Evolutionary conservation across 169 alveolate species (phyloP).

Genomic region (Plasmodium falciparum): DNA sequence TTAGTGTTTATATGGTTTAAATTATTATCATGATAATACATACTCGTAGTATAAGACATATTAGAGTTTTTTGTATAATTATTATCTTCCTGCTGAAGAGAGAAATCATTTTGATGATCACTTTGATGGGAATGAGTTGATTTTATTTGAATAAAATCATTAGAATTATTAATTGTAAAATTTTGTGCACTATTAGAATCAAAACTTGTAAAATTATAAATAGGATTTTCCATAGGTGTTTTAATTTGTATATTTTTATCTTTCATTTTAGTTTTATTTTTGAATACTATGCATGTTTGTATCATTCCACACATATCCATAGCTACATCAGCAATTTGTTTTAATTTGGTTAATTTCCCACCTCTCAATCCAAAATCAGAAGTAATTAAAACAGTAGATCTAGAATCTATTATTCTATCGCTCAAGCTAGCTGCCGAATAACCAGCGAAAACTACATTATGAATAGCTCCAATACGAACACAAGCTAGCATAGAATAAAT

Average conservation of each 20-base stretch:
- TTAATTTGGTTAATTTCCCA: slow-evolving; percentile 88
- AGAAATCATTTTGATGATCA: too few relatives aligned
- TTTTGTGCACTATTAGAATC: slow-evolving; percentile 3
- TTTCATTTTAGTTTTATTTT: slow-evolving; percentile 78
- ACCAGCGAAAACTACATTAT: slow-evolving; percentile 98
- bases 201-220: slow-evolving; percentile 13
- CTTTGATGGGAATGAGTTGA: too few relatives aligned
- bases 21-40: too few relatives aligned
- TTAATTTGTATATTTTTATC: slow-evolving; percentile 6
- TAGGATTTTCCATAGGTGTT: slow-evolving; percentile 25
- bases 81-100: too few relatives aligned
- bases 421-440: slow-evolving; percentile 95
- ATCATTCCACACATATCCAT: slow-evolving; percentile 81
- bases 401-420: slow-evolving; percentile 93
- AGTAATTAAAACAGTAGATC: slow-evolving; percentile 89
- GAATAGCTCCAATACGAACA: slow-evolving; percentile 98
- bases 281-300: slow-evolving; percentile 86
- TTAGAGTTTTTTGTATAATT: too few relatives aligned
- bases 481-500: slow-evolving; percentile 96
- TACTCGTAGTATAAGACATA: too few relatives aligned
- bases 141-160: too few relatives aligned
- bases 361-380: slow-evolving; percentile 94
- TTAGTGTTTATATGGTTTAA: too few relatives aligned
- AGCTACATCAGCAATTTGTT: slow-evolving; percentile 92
- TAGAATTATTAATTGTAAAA: too few relatives aligned